Base-by-base conservation (phyloP, 768 basidiomycete genomes). In the Sistotremastrum niveocremeum region DNA sequence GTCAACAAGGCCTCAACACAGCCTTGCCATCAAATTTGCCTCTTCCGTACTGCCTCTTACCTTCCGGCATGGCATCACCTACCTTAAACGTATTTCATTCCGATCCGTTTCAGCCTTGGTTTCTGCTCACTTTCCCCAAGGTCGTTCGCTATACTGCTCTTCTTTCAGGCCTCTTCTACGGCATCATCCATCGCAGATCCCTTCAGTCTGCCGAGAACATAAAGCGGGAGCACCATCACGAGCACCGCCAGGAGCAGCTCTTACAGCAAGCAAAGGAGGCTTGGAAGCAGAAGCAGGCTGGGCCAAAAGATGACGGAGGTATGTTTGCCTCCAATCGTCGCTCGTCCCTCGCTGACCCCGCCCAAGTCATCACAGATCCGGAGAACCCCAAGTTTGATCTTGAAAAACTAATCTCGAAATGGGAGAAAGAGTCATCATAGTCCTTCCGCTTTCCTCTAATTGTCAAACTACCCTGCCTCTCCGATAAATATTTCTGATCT, bases 361-460 rank as follows among this genome's bases (percentile, higher is more conserved):
- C 20, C 41, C 42, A 64, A 93, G 91, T 94, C 54, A 70, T 95
- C 53, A 84, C 89, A 52, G 79, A 99, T 71, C 87, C 91, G 37
- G 94, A 97, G 56, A 81, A 97, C 65, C 89, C 94, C 45, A 79
- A 76, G 52, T 99, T 97, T 66, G 91, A 97, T 72, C 71, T 97
- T 61, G 94, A 98, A 73, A 89, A 89, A 65, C 66, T 95, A 49
- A 57, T 87, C 60, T 70, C 72, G 39, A 76, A 79, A 60, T 80
- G 78, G 73, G 85, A 86, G 65, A 77, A 72, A 59, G 77, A 76
- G 55, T 74, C 68, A 58, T 66, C 68, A 71, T 80, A 67, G 69
- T 61, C 37, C 49, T 60, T 48, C 57, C 35, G 46, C 43, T 11
- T 48, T 46, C 41, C 33, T 51, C 45, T 46, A 53, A 45, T 49